Base-by-base conservation (phyloP, 2,329 filamentous ascomycete genomes). In the Sarocladium kiliense region DNA sequence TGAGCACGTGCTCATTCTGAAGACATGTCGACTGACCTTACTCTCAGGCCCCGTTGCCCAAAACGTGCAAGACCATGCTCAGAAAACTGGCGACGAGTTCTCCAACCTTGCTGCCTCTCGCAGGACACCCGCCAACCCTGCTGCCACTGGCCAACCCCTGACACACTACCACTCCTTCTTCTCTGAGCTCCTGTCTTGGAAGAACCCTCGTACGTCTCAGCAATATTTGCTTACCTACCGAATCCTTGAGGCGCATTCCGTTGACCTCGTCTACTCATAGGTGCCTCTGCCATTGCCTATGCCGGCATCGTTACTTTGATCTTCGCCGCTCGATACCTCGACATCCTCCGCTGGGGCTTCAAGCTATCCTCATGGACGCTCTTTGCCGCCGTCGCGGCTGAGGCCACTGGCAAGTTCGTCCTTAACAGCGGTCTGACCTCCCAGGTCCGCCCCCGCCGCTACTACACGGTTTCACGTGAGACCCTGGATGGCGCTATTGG, bases 101-200 rank as follows among this genome's bases (percentile, higher is more conserved):
- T 77, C 76, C 64, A 82, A 81, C 67, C 75, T 85, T 49, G 80
- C 80, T 63, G 77, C 77, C 58, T 67, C 81, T 61, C 80, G 81
- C 65, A 76, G 76, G 65, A 80, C 79, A 51, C 82, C 81, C 55
- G 60, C 71, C 53, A 72, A 74, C 56, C 74, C 75, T 32, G 76
- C 82, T 63, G 81, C 80, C 58, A 84, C 80, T 47, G 82, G 81
- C 63, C 82, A 86, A 69, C 79, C 79, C 53, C 70, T 87, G 65
- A 87, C 83, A 57, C 82, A 86, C 70, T 88, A 87, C 68, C 84
- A 88, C 74, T 87, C 84, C 16, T 82, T 87, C 72, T 88, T 88
- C 71, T 80, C 79, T 53, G 82, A 86, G 68, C 77, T 88, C 56
- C 74, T 88, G 58, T 87, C 84, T 61, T 88, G 85, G 83, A 78